These are phyloP conservation scores for Penicillium rolfsii DNA, from an alignment of 2,329 filamentous ascomycete species.

Conservation along the genomic window DNA sequence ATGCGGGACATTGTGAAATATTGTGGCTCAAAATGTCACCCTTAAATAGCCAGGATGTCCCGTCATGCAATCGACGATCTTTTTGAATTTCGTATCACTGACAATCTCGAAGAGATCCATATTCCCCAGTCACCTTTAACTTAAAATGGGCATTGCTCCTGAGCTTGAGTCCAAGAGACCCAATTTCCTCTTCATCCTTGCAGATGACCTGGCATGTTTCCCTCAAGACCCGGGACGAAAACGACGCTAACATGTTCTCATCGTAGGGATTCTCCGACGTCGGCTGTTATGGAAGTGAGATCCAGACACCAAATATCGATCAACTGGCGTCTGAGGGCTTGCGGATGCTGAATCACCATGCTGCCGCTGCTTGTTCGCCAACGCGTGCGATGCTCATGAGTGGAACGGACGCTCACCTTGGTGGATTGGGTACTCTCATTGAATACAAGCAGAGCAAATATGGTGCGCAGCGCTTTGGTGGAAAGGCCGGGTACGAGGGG, in stretches of 20 bases:
- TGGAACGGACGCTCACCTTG: constrained; percentile 34
- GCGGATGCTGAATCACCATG: constrained; percentile 35
- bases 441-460: not conserved
- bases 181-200: constrained; percentile 36
- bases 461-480: constrained; percentile 20
- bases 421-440: not conserved
- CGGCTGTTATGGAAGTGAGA: constrained; percentile 36
- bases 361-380: constrained; percentile 37
- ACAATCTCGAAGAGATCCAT: not conserved
- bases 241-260: not conserved
- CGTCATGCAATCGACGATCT: not conserved
- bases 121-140: no score
- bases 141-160: not conserved
- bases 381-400: constrained; percentile 39
- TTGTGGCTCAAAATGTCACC: not conserved
- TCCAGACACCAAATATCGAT: constrained; percentile 33
- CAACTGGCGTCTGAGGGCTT: constrained; percentile 25
- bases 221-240: not conserved
- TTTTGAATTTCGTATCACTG: not conserved
- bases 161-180: constrained; percentile 20
- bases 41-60: not conserved
- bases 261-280: constrained; percentile 35
- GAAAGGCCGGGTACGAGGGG: constrained; percentile 42
- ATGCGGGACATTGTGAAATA: not conserved
- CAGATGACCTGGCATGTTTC: constrained; percentile 43